Evolutionary conservation across 2,329 filamentous ascomycete genomes (phyloP).

Genomic region (Magnaporthales sp.): DNA sequence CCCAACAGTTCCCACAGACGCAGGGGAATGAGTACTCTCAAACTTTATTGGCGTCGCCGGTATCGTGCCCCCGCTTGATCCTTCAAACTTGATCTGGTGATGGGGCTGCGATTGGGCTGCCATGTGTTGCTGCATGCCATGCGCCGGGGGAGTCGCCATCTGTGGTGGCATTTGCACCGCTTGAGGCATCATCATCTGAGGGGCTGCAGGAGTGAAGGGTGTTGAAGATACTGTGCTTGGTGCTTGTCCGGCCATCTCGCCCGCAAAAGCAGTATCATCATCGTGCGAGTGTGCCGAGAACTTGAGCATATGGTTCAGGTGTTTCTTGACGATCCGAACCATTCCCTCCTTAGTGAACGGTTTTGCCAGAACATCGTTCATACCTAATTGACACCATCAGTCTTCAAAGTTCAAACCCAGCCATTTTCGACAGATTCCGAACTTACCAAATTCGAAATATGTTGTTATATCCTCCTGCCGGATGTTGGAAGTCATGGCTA

Average conservation of each 20-base stretch:
- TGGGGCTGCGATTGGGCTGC: conserved; percentile 16
- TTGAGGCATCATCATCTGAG: conserved; percentile 18
- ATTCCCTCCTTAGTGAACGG: conserved; percentile 89
- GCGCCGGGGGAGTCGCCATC: not conserved
- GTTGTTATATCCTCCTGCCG: conserved; percentile 92
- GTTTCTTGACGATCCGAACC: conserved; percentile 78
- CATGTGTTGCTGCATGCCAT: not conserved
- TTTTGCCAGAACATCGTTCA: conserved; percentile 96
- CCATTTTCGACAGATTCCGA: not conserved
- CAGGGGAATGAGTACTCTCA: conserved; percentile 24
- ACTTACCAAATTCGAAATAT: conserved; percentile 91
- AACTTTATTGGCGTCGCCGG: conserved; percentile 32
- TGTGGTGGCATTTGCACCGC: not conserved
- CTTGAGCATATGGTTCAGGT: conserved; percentile 76
- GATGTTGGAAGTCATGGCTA: conserved; percentile 99
- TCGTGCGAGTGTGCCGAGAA: conserved; percentile 33
- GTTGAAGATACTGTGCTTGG: conserved; percentile 7
- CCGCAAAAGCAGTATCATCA: conserved; percentile 13
- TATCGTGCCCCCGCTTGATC: conserved; percentile 13
- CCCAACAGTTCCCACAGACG: conserved; percentile 36
- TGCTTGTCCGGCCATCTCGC: conserved; percentile 27
- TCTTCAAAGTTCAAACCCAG: not conserved
- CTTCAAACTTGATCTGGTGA: conserved; percentile 12
- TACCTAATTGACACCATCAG: conserved; percentile 47
- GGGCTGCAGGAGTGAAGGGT: conserved; percentile 17